Conservation (phyloP, 2,329 filamentous ascomycete genomes). For the Hypomyces rosellus region DNA sequence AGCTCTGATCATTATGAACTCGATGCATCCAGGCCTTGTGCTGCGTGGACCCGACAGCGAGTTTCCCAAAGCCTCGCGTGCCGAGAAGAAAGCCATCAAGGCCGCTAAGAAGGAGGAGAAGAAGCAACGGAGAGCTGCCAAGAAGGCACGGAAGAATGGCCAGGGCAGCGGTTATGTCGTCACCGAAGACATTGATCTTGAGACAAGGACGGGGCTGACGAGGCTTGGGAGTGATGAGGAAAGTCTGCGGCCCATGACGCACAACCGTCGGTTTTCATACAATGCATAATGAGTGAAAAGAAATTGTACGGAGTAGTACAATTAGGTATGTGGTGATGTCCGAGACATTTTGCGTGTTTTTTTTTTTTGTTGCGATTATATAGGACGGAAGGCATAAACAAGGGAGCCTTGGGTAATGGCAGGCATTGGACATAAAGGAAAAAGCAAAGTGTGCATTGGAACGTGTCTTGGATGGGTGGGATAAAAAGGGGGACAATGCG, state of each 20-base stretch:
- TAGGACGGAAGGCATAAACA: too few species aligned
- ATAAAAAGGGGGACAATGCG: background rate
- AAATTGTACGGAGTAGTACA: too few species aligned
- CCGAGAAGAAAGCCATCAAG: constrained; percentile 38
- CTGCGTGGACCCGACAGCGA: constrained; percentile 36
- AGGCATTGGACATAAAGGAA: background rate
- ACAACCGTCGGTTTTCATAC: background rate
- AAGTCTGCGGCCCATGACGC: background rate
- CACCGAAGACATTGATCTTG: background rate
- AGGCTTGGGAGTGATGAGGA: constrained; percentile 16
- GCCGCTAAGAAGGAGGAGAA: constrained; percentile 29
- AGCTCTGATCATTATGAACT: constrained; percentile 33
- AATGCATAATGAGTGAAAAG: too few species aligned
- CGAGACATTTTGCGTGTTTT: too few species aligned
- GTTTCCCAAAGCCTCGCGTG: constrained; percentile 31
- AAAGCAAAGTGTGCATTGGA: background rate
- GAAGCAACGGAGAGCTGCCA: constrained; percentile 16
- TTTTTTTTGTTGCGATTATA: background rate
- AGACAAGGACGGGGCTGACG: constrained; percentile 1
- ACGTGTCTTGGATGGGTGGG: background rate
- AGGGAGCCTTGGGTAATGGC: background rate
- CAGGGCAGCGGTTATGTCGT: constrained; percentile 12
- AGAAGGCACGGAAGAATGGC: constrained; percentile 17
- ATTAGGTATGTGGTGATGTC: too few species aligned
- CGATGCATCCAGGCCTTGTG: constrained; percentile 39